phyloP scores from a whole-genome alignment of 164 flowering plant genomes.

The Piper betle region DNA sequence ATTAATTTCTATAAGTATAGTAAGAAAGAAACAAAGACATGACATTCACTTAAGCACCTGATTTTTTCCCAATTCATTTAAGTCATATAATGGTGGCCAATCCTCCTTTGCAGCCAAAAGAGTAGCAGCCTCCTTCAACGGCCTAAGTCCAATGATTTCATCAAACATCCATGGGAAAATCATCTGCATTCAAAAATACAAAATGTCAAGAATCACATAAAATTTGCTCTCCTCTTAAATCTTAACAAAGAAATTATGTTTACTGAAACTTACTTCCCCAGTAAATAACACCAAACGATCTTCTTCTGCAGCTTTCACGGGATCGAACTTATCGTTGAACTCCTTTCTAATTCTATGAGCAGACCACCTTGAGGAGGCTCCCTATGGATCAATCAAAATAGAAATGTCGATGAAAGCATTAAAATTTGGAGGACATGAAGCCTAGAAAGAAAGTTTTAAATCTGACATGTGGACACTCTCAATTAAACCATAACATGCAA shows the following conservation, averaged over 20 bases:
- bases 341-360: constrained; percentile 64
- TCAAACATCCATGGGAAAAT: constrained; percentile 98
- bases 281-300: constrained; percentile 69
- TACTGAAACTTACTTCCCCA: constrained; percentile 63
- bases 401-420: neutral
- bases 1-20: neutral
- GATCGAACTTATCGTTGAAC: constrained; percentile 46
- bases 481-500: too few species aligned
- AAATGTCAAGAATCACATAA: neutral
- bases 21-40: neutral
- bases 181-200: constrained; percentile 44
- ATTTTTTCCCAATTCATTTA: constrained; percentile 45
- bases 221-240: neutral
- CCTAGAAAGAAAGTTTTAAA: too few species aligned
- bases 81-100: constrained; percentile 76
- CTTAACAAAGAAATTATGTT: neutral
- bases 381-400: constrained; percentile 29
- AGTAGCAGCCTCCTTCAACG: constrained; percentile 67
- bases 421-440: too few species aligned
- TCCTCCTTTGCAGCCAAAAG: constrained; percentile 65
- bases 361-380: constrained; percentile 76
- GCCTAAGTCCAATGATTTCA: constrained; percentile 64
- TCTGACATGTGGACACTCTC: too few species aligned
- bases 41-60: constrained; percentile 32
- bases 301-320: constrained; percentile 62